Conservation (phyloP, 352 stramenopile genomes). For the Pythium apleroticum region DNA sequence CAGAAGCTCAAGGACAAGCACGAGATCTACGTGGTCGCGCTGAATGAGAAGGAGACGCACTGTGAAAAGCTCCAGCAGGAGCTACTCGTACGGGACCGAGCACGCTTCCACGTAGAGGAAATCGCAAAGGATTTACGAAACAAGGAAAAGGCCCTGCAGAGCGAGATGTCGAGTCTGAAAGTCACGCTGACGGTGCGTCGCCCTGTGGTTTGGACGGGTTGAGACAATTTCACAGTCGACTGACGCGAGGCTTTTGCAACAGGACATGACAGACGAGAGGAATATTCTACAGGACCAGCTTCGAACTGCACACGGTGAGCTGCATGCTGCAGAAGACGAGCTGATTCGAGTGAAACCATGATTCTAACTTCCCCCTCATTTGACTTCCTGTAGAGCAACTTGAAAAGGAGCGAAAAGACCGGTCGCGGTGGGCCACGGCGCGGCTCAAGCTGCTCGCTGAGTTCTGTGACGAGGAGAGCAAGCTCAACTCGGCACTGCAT, state of each 20-base stretch:
- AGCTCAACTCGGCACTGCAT: conserved; percentile 37
- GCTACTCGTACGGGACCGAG: conserved; percentile 35
- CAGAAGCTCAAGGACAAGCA: conserved; percentile 39
- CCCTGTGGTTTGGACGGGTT: not conserved
- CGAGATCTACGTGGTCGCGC: conserved; percentile 35
- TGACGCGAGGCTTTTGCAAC: not conserved
- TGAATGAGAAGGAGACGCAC: conserved; percentile 52
- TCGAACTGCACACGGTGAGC: conserved; percentile 44
- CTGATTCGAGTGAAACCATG: not conserved
- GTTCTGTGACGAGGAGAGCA: conserved; percentile 84
- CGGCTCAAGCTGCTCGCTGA: conserved; percentile 71
- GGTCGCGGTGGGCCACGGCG: conserved; percentile 63
- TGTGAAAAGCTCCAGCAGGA: conserved; percentile 46
- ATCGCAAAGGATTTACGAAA: conserved; percentile 54
- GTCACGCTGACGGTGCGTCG: conserved; percentile 41
- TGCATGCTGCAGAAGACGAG: not conserved
- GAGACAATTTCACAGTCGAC: not conserved
- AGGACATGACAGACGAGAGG: conserved; percentile 64
- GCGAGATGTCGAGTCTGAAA: conserved; percentile 54
- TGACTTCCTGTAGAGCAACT: conserved; percentile 72
- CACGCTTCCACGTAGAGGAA: conserved; percentile 45
- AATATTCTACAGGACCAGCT: conserved; percentile 53
- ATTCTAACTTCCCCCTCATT: no score
- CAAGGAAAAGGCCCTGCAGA: conserved; percentile 51
- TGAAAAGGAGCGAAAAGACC: conserved; percentile 57